Conservation (phyloP, 164 flowering plant genomes). For the Pachysandra terminalis region DNA sequence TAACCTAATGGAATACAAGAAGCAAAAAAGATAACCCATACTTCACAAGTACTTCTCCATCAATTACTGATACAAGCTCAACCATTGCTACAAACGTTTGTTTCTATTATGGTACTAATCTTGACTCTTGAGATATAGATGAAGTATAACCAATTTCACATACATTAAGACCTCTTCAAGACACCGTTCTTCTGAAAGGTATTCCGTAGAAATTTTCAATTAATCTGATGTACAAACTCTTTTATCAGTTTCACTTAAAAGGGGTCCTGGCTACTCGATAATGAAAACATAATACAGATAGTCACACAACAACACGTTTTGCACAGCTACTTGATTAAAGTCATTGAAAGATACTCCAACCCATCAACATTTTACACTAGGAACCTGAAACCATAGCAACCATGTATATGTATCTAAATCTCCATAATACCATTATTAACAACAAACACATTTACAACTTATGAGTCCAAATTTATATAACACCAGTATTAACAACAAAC, state of each 20-base stretch:
- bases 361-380: background rate
- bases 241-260: background rate
- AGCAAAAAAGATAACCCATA: no score
- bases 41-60: no score
- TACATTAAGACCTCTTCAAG: background rate
- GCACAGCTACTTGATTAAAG: background rate
- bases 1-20: no score
- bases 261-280: background rate
- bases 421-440: no score
- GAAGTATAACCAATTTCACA: background rate
- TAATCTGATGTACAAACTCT: background rate
- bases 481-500: no score
- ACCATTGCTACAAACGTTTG: no score
- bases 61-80: no score
- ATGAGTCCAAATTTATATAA: no score
- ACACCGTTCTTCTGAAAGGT: background rate
- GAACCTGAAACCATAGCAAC: background rate
- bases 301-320: background rate
- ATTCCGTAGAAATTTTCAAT: no score
- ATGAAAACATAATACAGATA: background rate
- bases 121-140: background rate
- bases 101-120: background rate
- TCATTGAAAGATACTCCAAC: background rate
- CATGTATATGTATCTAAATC: no score
- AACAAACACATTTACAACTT: no score